Percentiles rank a stretch among this genome's conserved stretches.
These are phyloP conservation scores for Prunus salicina DNA, from an alignment of 306 rosid species.

Conservation along the genomic window DNA sequence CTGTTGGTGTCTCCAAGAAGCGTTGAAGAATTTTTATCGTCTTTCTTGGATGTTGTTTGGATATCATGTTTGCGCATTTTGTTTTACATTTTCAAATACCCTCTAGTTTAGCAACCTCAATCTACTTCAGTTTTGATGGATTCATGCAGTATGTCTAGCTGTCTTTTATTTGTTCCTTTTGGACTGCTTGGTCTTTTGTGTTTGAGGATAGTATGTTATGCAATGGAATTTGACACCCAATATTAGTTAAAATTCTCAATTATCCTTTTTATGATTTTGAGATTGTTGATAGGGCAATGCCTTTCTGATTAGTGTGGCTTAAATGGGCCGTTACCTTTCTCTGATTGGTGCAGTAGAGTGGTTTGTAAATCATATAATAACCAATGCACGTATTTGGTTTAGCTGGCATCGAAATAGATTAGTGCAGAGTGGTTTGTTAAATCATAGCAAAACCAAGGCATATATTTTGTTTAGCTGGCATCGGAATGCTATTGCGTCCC, in stretches of 20 bases:
- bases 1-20: slow-evolving; percentile 99
- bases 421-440: too few species aligned
- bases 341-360: too few species aligned
- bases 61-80: slow-evolving; percentile 20
- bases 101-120: slow-evolving; percentile 16
- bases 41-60: neutral
- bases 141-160: slow-evolving; percentile 20
- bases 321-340: too few species aligned
- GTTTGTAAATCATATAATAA: too few species aligned
- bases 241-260: slow-evolving; percentile 1
- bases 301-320: neutral
- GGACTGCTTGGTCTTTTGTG: slow-evolving; percentile 4
- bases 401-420: too few species aligned
- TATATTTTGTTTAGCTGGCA: too few species aligned
- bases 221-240: slow-evolving; percentile 1
- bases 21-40: slow-evolving; percentile 36
- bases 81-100: slow-evolving; percentile 12
- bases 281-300: neutral
- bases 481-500: too few species aligned
- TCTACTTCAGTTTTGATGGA: slow-evolving; percentile 25
- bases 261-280: neutral
- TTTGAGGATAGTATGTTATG: slow-evolving; percentile 18
- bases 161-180: neutral
- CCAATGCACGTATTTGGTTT: too few species aligned
- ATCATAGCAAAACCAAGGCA: too few species aligned